These are phyloP conservation scores for Pseudocercospora ulei DNA, from an alignment of 2,329 filamentous ascomycete species.

Conservation along the genomic window DNA sequence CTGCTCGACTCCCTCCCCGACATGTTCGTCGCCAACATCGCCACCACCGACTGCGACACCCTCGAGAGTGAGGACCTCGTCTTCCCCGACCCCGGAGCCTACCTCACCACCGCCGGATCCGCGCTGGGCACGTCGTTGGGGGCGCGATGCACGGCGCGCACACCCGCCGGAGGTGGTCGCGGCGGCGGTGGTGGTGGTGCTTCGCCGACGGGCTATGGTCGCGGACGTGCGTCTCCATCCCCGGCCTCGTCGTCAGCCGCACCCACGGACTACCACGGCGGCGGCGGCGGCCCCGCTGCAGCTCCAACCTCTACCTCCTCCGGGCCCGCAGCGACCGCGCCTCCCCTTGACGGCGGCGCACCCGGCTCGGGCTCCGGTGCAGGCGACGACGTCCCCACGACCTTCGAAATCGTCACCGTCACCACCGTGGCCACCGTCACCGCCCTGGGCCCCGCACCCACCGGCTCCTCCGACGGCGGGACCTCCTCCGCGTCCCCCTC, in stretches of 20 bases:
- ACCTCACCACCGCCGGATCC: constrained; percentile 15
- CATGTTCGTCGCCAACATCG: constrained; percentile 59
- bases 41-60: constrained; percentile 43
- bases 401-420: constrained; percentile 12
- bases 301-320: constrained; percentile 5
- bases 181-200: background rate
- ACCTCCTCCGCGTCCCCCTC: no score
- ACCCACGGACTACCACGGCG: constrained; percentile 14
- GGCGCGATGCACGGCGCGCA: constrained; percentile 11
- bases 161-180: constrained; percentile 8
- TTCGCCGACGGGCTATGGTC: constrained; percentile 9
- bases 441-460: constrained; percentile 10
- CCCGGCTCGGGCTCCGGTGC: constrained; percentile 1
- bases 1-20: constrained; percentile 55
- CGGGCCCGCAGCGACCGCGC: constrained; percentile 3
- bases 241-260: constrained; percentile 9
- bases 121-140: constrained; percentile 15
- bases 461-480: constrained; percentile 6
- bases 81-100: constrained; percentile 53
- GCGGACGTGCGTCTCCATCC: constrained; percentile 9
- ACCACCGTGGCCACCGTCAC: constrained; percentile 20
- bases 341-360: constrained; percentile 1
- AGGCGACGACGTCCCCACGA: constrained; percentile 2
- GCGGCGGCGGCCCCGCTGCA: constrained; percentile 5
- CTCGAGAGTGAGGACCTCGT: constrained; percentile 45